Conservation (phyloP, 75 land plant genomes). For the Gnetum montanum region DNA sequence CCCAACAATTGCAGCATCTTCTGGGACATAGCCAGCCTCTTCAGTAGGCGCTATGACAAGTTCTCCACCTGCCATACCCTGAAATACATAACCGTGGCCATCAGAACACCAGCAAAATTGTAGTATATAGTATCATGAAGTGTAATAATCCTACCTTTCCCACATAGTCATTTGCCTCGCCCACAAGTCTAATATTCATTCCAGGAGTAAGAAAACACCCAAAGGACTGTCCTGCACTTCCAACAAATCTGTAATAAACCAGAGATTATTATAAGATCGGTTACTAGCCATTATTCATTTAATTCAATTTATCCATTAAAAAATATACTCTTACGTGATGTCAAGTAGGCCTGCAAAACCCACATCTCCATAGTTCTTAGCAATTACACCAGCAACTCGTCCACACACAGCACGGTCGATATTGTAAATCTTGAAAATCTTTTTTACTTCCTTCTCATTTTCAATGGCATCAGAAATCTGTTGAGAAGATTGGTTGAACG, state of each 20-base stretch:
- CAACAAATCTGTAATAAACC: slow-evolving; percentile 57
- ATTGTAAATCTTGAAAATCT: slow-evolving; percentile 69
- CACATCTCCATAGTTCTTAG: slow-evolving; percentile 91
- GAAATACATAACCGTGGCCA: slow-evolving; percentile 5
- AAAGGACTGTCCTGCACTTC: slow-evolving; percentile 99
- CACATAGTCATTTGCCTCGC: slow-evolving; percentile 98
- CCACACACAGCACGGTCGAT: slow-evolving; percentile 95
- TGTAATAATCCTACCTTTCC: slow-evolving; percentile 61
- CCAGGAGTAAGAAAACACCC: slow-evolving; percentile 91
- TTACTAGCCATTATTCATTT: background rate
- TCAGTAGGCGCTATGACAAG: slow-evolving; percentile 75
- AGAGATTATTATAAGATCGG: background rate
- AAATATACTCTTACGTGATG: slow-evolving; percentile 50
- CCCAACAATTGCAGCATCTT: slow-evolving; percentile 92
- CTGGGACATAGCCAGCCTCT: slow-evolving; percentile 62
- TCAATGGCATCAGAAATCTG: slow-evolving; percentile 88
- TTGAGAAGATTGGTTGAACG: background rate
- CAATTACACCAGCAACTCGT: slow-evolving; percentile 84
- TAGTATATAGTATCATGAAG: background rate
- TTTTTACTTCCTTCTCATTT: slow-evolving; percentile 64
- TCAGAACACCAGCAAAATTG: background rate
- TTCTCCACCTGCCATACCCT: slow-evolving; percentile 99
- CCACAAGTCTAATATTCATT: slow-evolving; percentile 78
- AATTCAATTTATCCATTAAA: background rate
- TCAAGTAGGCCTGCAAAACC: slow-evolving; percentile 96